Evolutionary conservation across 2,329 filamentous ascomycete genomes (phyloP).

Genomic region (Xylariaceae sp.): DNA sequence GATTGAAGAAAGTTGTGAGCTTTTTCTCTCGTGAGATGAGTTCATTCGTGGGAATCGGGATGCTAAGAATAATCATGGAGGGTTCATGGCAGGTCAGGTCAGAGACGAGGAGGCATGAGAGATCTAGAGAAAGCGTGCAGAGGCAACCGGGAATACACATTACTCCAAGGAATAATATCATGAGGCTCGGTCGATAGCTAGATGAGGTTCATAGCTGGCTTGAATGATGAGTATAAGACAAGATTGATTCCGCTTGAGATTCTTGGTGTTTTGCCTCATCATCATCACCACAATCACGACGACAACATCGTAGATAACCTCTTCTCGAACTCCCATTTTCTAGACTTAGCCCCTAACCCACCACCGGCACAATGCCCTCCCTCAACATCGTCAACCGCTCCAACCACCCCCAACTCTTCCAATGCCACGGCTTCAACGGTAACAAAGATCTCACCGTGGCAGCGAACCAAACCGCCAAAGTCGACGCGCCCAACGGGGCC

Average conservation of each 20-base stretch:
- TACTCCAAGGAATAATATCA: too few relatives aligned
- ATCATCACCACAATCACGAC: neutral
- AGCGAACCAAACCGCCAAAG: constrained; percentile 28
- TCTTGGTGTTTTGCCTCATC: neutral
- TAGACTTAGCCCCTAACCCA: neutral
- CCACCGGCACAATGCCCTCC: constrained; percentile 24
- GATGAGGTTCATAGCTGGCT: too few relatives aligned
- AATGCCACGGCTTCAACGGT: constrained; percentile 35
- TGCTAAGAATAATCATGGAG: too few relatives aligned
- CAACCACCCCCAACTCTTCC: constrained; percentile 33
- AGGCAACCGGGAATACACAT: too few relatives aligned
- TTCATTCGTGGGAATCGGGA: too few relatives aligned
- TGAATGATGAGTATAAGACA: neutral
- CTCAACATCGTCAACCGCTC: constrained; percentile 36
- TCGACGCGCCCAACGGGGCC: constrained; percentile 32
- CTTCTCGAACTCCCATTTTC: neutral
- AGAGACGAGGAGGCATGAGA: too few relatives aligned
- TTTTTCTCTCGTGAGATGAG: too few relatives aligned
- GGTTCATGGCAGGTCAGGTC: too few relatives aligned
- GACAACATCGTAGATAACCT: neutral
- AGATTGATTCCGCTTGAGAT: neutral
- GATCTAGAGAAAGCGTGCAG: too few relatives aligned
- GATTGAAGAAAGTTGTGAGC: too few relatives aligned
- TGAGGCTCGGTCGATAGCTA: too few relatives aligned
- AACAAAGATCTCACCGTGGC: constrained; percentile 30